These are phyloP conservation scores for Podaxis sp. DNA, from an alignment of 768 basidiomycete genomes.

Conservation along the genomic window DNA sequence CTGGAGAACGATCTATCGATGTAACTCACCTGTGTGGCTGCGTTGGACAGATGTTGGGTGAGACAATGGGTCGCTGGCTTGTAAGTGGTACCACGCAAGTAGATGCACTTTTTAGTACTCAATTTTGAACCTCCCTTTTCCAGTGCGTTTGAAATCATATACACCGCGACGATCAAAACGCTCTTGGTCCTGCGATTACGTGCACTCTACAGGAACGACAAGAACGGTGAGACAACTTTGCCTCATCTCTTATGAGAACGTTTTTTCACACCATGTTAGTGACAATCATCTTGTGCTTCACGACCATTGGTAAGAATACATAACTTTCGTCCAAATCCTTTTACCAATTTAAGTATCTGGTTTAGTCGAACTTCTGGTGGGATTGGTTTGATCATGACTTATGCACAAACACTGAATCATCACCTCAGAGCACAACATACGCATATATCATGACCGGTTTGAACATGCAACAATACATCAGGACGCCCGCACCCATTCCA, in stretches of 20 bases:
- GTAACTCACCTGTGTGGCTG: neutral
- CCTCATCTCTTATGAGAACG: neutral
- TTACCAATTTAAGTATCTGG: neutral
- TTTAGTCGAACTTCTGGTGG: constrained; percentile 6
- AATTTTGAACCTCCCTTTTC: neutral
- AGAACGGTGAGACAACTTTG: neutral
- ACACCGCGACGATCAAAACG: constrained; percentile 9
- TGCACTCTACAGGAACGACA: constrained; percentile 1
- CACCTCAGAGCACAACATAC: constrained; percentile 8
- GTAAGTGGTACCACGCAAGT: neutral
- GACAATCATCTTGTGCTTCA: neutral
- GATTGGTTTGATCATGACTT: neutral
- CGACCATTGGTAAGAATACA: neutral
- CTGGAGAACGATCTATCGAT: neutral
- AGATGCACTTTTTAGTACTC: neutral
- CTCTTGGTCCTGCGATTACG: constrained; percentile 6
- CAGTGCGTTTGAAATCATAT: constrained; percentile 3
- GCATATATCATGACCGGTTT: constrained; percentile 8
- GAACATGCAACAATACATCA: neutral
- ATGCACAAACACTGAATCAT: neutral
- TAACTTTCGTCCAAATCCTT: neutral
- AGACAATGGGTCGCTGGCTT: constrained; percentile 8
- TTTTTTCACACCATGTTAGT: neutral
- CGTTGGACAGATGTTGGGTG: neutral
- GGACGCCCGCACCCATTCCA: neutral